phyloP scores from a whole-genome alignment of 345 rosid species.

The Gossypium sturtianum region DNA sequence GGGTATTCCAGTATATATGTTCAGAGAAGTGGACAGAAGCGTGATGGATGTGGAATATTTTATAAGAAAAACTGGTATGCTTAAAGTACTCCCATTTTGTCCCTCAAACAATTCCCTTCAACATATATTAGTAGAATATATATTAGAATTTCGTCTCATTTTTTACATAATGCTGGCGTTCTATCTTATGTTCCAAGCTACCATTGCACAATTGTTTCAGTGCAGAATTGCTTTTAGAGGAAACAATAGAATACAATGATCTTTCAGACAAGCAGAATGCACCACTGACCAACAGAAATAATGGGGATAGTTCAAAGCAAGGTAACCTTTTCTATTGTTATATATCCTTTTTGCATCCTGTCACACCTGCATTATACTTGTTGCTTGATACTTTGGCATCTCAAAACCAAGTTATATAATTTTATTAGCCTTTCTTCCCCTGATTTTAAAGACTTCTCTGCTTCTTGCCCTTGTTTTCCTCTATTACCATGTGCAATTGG shows the following conservation, averaged over 20 bases:
- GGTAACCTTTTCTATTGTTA: constrained; percentile 27
- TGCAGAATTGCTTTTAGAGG: constrained; percentile 71
- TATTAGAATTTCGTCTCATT: background rate
- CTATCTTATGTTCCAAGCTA: background rate
- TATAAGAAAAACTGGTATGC: constrained; percentile 63
- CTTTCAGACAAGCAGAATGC: constrained; percentile 36
- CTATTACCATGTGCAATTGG: background rate
- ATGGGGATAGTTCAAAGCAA: constrained; percentile 29
- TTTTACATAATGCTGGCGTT: background rate
- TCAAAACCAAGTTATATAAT: background rate
- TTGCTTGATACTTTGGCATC: background rate
- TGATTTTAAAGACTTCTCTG: background rate
- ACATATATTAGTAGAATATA: background rate
- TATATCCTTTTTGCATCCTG: background rate
- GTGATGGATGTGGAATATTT: constrained; percentile 91
- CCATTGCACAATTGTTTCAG: constrained; percentile 34
- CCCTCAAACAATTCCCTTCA: background rate
- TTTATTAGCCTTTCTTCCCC: background rate
- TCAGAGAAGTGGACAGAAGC: constrained; percentile 79
- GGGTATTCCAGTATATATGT: constrained; percentile 75
- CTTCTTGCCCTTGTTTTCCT: background rate
- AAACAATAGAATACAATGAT: constrained; percentile 85
- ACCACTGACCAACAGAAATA: constrained; percentile 22
- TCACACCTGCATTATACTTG: background rate
- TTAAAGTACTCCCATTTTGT: background rate